Evolutionary conservation across 306 rosid genomes (phyloP).

Genomic region (Glycine soja): DNA sequence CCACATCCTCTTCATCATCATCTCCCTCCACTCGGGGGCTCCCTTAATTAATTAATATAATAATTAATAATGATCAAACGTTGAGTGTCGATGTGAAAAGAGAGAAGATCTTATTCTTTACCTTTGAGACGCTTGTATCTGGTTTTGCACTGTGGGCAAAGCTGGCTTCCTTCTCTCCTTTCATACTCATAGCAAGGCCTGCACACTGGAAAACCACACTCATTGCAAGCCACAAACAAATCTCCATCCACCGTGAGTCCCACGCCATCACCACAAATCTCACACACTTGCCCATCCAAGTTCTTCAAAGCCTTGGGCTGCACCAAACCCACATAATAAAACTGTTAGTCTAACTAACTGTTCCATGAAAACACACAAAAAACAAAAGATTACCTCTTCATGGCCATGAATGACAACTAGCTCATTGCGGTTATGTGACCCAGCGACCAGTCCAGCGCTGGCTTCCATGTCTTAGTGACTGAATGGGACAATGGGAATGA

Average conservation of each 20-base stretch:
- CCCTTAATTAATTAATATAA: slow-evolving; percentile 50
- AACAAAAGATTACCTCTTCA: slow-evolving; percentile 45
- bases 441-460: slow-evolving; percentile 55
- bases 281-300: slow-evolving; percentile 96
- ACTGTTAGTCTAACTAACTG: background rate
- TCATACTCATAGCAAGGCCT: slow-evolving; percentile 97
- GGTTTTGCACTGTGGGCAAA: slow-evolving; percentile 95
- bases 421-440: slow-evolving; percentile 52
- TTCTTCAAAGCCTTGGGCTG: slow-evolving; percentile 93
- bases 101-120: background rate
- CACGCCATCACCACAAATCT: slow-evolving; percentile 93
- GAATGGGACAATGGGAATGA: slow-evolving; percentile 53
- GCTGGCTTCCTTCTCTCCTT: slow-evolving; percentile 87
- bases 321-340: slow-evolving; percentile 37
- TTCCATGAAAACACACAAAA: background rate
- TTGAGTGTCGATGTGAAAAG: no score
- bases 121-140: slow-evolving; percentile 95
- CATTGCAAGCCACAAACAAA: slow-evolving; percentile 94
- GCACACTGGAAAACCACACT: slow-evolving; percentile 96
- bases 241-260: slow-evolving; percentile 94
- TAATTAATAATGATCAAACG: no score
- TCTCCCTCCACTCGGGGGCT: slow-evolving; percentile 96
- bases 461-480: slow-evolving; percentile 52
- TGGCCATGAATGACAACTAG: slow-evolving; percentile 55
- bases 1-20: slow-evolving; percentile 90